Percentiles rank a stretch among this genome's conserved stretches.
phyloP scores from a whole-genome alignment of 352 stramenopile genomes.

The Phytophthora syringae region DNA sequence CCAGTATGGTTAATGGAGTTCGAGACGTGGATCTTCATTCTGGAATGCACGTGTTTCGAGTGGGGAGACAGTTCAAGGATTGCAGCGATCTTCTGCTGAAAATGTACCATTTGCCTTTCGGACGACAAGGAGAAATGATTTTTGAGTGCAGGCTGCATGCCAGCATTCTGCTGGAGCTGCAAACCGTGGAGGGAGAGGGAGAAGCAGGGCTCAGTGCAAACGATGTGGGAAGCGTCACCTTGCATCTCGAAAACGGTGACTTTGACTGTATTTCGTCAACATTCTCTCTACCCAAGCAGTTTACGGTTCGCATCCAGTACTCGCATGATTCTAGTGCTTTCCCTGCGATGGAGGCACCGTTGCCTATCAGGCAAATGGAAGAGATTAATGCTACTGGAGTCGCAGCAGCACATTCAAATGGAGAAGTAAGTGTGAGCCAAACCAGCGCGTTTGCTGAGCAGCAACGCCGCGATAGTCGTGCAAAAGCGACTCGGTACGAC shows the following conservation, averaged over 20 bases:
- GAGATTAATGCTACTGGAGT: slow-evolving; percentile 16
- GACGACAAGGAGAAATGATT: slow-evolving; percentile 81
- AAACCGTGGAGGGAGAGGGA: slow-evolving; percentile 31
- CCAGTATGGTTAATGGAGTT: slow-evolving; percentile 85
- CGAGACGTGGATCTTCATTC: slow-evolving; percentile 64
- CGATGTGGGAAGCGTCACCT: slow-evolving; percentile 49
- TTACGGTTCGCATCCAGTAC: slow-evolving; percentile 65
- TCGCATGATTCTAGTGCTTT: slow-evolving; percentile 60
- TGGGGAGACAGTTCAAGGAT: slow-evolving; percentile 63
- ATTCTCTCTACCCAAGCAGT: slow-evolving; percentile 74
- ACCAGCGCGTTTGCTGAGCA: slow-evolving; percentile 31
- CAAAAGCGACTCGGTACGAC: slow-evolving; percentile 73
- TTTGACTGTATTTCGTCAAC: slow-evolving; percentile 84
- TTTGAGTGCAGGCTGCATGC: slow-evolving; percentile 78
- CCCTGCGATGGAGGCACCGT: slow-evolving; percentile 35
- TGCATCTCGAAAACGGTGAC: slow-evolving; percentile 73
- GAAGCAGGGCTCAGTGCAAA: slow-evolving; percentile 29
- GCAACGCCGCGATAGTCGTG: slow-evolving; percentile 26
- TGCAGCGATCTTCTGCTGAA: slow-evolving; percentile 80
- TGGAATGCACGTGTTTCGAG: slow-evolving; percentile 68
- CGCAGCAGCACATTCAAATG: slow-evolving; percentile 16
- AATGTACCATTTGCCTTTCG: slow-evolving; percentile 91
- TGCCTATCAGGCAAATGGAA: slow-evolving; percentile 33
- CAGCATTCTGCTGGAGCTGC: slow-evolving; percentile 77
- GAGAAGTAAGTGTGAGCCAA: slow-evolving; percentile 19